Conservation (phyloP, 2,329 filamentous ascomycete genomes). For the Pseudogymnoascus sp. region DNA sequence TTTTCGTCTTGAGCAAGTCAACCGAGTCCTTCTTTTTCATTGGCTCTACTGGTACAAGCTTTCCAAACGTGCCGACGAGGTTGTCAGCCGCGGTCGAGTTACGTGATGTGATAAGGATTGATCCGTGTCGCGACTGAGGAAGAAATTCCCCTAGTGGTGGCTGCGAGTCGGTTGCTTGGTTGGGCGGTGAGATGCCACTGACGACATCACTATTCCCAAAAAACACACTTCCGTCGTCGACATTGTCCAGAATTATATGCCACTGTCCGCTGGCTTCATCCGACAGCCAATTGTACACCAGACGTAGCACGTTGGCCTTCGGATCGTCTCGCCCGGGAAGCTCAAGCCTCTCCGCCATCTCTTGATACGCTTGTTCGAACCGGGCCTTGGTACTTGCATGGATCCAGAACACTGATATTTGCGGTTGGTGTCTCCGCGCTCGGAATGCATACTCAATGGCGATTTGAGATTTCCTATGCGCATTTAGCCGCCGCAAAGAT, state of each 20-base stretch:
- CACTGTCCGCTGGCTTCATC: slow-evolving; percentile 22
- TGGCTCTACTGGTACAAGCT: neutral
- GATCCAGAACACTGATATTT: slow-evolving; percentile 22
- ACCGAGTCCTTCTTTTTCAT: neutral
- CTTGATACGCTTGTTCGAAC: slow-evolving; percentile 21
- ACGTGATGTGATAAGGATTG: neutral
- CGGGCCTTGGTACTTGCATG: slow-evolving; percentile 18
- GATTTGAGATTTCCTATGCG: slow-evolving; percentile 21
- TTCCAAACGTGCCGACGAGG: neutral
- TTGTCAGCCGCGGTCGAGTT: neutral
- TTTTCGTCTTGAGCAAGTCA: neutral
- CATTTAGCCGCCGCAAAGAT: neutral
- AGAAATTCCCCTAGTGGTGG: neutral
- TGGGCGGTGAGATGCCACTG: neutral
- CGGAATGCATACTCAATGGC: slow-evolving; percentile 20
- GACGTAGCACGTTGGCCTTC: neutral
- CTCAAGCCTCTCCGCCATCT: slow-evolving; percentile 18
- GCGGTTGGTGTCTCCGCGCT: slow-evolving; percentile 7
- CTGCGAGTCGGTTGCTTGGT: slow-evolving; percentile 26
- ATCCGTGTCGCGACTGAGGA: neutral
- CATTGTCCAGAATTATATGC: slow-evolving; percentile 34
- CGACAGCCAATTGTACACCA: slow-evolving; percentile 9
- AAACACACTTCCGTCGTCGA: slow-evolving; percentile 23
- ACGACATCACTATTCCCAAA: neutral
- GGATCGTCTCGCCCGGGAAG: neutral